Evolutionary conservation across 176 grass and related monocot species (phyloP).

Genomic region (Triticum aestivum): IWGSC_CS_RefSeq_v2.1 NC_057805.1:43970609-43971108

Average conservation of each 20-base stretch:
- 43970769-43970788: not conserved
- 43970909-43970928: not conserved
- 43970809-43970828: not conserved
- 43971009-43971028: constrained; percentile 33
- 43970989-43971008: too few relatives aligned
- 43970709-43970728: not conserved
- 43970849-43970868: not conserved
- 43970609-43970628: too few relatives aligned
- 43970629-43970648: too few relatives aligned
- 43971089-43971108: too few relatives aligned
- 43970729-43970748: not conserved
- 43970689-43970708: too few relatives aligned
- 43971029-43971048: not conserved
- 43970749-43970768: not conserved
- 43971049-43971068: too few relatives aligned
- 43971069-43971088: too few relatives aligned
- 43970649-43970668: too few relatives aligned
- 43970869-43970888: not conserved
- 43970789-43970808: not conserved
- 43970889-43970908: not conserved
- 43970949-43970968: not conserved
- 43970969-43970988: not conserved
- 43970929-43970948: not conserved
- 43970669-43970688: too few relatives aligned
- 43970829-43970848: not conserved